Evolutionary conservation across 2,329 filamentous ascomycete species (phyloP), one percentile per base, ranked within the genome.

Genomic region (Phialemoniopsis sp.): DNA sequence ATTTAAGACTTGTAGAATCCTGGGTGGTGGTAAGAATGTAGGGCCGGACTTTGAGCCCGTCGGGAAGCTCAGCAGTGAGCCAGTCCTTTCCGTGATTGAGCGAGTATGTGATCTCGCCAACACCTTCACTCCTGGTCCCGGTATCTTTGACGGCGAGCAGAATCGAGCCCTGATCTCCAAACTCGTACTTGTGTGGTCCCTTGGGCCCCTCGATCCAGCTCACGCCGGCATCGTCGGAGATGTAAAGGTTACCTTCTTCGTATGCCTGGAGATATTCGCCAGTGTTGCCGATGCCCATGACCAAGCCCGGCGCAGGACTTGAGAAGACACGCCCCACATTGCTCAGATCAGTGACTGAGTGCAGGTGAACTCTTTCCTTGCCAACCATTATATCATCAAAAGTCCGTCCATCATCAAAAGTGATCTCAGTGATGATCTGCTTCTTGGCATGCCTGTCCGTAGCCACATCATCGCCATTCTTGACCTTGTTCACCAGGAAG

Each of bases 201-300:
- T 89, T 72, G 5, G 87, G 73, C 1, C 82, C 78, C 55, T 82
- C 70, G 29, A 71, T 78, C 93, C 94, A 98, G 2, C 82, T 90
- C 44, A 88, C 66, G 31, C 93, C 93, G 15, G 90, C 91, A 61
- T 97, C 82, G 55, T 95, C 87, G 1, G 93, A 98, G 18, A 97
- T 80, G 56, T 82, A 97, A 2, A 95, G 76, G 57, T 87, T 80
- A 12, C 89, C 83, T 9, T 95, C 78, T 4, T 70, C 68, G 55
- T 90, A 91, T 7, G 72, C 63, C 44, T 80, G 76, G 7, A 98
- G 73, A 38, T 74, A 68, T 15, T 86, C 78, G 38, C 94, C 93
- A 5, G 80, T 88, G 59, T 98, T 98, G 42, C 93, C 93, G 37
- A 95, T 81, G 13, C 86, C 94, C 87, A 98, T 94, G 15, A 96